Percentiles rank a stretch among this genome's conserved stretches.
Conservation (phyloP, 495 filamentous ascomycete genomes). For the Xylaria curta region DNA sequence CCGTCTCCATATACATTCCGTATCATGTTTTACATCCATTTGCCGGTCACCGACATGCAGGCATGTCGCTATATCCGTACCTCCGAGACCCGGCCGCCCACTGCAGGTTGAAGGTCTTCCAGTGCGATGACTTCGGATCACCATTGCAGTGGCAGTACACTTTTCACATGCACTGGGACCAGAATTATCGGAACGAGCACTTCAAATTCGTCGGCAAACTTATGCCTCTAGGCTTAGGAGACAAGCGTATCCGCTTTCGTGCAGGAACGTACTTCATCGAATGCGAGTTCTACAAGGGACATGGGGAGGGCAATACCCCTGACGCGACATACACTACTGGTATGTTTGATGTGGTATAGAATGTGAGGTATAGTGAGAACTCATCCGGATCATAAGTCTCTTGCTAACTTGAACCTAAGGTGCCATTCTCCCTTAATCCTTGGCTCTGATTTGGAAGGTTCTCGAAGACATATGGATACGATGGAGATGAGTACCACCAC, state of each 20-base stretch:
- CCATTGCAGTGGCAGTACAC: conserved; percentile 7
- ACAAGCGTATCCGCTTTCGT: not conserved
- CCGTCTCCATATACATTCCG: conserved; percentile 6
- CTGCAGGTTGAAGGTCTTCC: not conserved
- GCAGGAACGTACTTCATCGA: not conserved
- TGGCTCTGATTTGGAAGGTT: not conserved
- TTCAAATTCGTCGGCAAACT: not conserved
- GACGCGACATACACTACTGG: conserved; percentile 14
- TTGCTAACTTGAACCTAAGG: not conserved
- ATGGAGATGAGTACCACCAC: conserved; percentile 4
- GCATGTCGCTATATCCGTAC: not conserved
- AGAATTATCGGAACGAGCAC: not conserved
- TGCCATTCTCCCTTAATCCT: not conserved
- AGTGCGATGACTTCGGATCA: not conserved
- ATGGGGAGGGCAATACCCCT: not conserved
- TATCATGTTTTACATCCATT: not conserved
- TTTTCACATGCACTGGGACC: conserved; percentile 1
- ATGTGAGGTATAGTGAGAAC: not conserved
- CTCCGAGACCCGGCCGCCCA: not conserved
- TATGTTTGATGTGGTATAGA: not conserved
- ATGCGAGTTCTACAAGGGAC: conserved; percentile 18
- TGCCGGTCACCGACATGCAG: not conserved
- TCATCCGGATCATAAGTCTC: not conserved
- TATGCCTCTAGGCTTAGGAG: not conserved
- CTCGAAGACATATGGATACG: not conserved